Conservation (phyloP, 352 stramenopile species). For the Phytophthora tubulina region DNA sequence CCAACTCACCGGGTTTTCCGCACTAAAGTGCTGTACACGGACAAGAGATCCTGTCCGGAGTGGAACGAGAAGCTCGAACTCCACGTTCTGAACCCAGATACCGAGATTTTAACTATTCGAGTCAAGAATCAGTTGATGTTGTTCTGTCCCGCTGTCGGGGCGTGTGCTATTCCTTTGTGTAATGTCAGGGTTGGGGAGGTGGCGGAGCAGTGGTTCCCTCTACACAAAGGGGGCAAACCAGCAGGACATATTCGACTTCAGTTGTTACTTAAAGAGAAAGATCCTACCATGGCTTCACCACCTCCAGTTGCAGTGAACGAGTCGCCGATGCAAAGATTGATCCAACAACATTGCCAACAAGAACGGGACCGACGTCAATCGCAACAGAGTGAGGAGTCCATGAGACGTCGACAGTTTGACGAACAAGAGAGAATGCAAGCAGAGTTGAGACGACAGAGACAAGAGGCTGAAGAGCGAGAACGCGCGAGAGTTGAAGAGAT, state of each 20-base stretch:
- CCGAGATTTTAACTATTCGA: constrained; percentile 68
- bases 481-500: constrained; percentile 16
- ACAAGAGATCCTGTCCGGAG: constrained; percentile 52
- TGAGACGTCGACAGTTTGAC: constrained; percentile 34
- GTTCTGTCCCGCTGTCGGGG: constrained; percentile 64
- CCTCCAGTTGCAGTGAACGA: constrained; percentile 29
- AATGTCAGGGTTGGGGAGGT: constrained; percentile 54
- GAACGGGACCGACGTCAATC: constrained; percentile 26
- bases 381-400: constrained; percentile 13
- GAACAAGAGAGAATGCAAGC: constrained; percentile 27
- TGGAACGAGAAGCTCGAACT: constrained; percentile 86
- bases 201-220: constrained; percentile 68
- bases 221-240: constrained; percentile 54
- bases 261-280: constrained; percentile 43
- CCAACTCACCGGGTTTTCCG: constrained; percentile 60
- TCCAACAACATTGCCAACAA: constrained; percentile 39
- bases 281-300: constrained; percentile 7
- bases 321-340: constrained; percentile 38
- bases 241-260: constrained; percentile 66
- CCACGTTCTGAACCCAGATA: constrained; percentile 55
- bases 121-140: constrained; percentile 76
- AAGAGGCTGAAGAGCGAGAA: constrained; percentile 24
- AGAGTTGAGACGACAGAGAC: constrained; percentile 18
- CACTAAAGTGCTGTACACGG: constrained; percentile 59
- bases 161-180: constrained; percentile 62